Percentiles rank a stretch among this genome's conserved stretches.
These are phyloP conservation scores for Pythium periplocum DNA, from an alignment of 352 stramenopile genomes.

Conservation along the genomic window DNA sequence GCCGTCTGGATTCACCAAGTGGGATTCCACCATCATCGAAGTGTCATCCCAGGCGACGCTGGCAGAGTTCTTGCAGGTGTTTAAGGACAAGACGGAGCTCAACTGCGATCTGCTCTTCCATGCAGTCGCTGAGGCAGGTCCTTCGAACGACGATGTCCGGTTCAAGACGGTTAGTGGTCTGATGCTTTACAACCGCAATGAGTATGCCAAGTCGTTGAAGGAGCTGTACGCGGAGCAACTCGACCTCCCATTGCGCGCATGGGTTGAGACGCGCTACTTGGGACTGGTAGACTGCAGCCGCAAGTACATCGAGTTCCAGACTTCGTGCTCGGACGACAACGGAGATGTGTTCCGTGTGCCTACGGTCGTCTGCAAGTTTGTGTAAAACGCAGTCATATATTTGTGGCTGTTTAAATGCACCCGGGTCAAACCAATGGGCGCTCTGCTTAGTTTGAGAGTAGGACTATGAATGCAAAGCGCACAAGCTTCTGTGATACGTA, in stretches of 20 bases:
- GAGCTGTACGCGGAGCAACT: conserved; percentile 67
- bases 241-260: conserved; percentile 42
- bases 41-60: conserved; percentile 61
- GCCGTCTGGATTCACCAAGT: conserved; percentile 88
- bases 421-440: too few species aligned
- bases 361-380: conserved; percentile 85
- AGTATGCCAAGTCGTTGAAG: conserved; percentile 65
- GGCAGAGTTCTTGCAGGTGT: conserved; percentile 57
- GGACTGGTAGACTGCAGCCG: conserved; percentile 75
- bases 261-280: conserved; percentile 75
- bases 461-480: too few species aligned
- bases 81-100: conserved; percentile 66
- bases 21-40: conserved; percentile 84
- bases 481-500: too few species aligned
- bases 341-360: conserved; percentile 78
- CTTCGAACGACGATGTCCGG: conserved; percentile 56
- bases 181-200: conserved; percentile 86
- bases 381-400: conserved; percentile 15
- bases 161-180: conserved; percentile 68
- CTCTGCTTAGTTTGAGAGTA: too few species aligned
- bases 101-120: conserved; percentile 85
- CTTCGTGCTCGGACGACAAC: conserved; percentile 80
- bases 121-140: conserved; percentile 60
- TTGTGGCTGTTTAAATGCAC: too few species aligned
- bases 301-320: conserved; percentile 83